phyloP scores from a whole-genome alignment of 176 grass and related monocot genomes.

The Musa schizocarpa region DNA sequence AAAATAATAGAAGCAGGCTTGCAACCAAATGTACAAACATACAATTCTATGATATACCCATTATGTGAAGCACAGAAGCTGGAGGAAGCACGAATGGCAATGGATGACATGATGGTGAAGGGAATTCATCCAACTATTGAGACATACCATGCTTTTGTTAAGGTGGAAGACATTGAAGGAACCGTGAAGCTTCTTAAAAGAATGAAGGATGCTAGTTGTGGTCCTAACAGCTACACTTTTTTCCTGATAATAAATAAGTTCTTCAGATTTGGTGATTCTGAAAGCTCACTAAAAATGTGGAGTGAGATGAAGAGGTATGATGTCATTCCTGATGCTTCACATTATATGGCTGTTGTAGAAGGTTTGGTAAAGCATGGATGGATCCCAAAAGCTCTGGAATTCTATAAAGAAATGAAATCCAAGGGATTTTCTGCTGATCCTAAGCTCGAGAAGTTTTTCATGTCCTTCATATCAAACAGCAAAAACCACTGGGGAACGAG shows the following conservation, averaged over 20 bases:
- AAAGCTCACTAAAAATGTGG: slow-evolving; percentile 72
- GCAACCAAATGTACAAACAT: slow-evolving; percentile 61
- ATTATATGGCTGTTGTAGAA: slow-evolving; percentile 64
- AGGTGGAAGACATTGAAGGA: slow-evolving; percentile 45
- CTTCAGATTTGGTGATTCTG: slow-evolving; percentile 46
- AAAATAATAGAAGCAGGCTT: slow-evolving; percentile 55
- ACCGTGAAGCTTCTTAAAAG: slow-evolving; percentile 43
- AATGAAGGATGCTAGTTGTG: slow-evolving; percentile 65
- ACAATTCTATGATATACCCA: slow-evolving; percentile 69
- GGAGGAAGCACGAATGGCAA: slow-evolving; percentile 49
- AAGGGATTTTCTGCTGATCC: slow-evolving; percentile 60
- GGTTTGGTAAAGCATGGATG: slow-evolving; percentile 66
- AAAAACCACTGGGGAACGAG: slow-evolving; percentile 58
- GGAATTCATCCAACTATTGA: slow-evolving; percentile 46
- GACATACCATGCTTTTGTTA: slow-evolving; percentile 64
- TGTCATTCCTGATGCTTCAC: slow-evolving; percentile 36
- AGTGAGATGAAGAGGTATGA: slow-evolving; percentile 68
- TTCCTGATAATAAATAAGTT: slow-evolving; percentile 68
- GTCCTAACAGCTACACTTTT: slow-evolving; percentile 51
- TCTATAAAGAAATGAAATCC: slow-evolving; percentile 77
- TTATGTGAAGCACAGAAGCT: slow-evolving; percentile 61
- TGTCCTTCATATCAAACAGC: slow-evolving; percentile 47
- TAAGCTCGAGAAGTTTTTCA: slow-evolving; percentile 68
- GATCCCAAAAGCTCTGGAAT: slow-evolving; percentile 64
- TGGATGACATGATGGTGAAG: slow-evolving; percentile 63